These are phyloP conservation scores for Phytophthora sp. DNA, from an alignment of 352 stramenopile genomes.

Conservation along the genomic window DNA sequence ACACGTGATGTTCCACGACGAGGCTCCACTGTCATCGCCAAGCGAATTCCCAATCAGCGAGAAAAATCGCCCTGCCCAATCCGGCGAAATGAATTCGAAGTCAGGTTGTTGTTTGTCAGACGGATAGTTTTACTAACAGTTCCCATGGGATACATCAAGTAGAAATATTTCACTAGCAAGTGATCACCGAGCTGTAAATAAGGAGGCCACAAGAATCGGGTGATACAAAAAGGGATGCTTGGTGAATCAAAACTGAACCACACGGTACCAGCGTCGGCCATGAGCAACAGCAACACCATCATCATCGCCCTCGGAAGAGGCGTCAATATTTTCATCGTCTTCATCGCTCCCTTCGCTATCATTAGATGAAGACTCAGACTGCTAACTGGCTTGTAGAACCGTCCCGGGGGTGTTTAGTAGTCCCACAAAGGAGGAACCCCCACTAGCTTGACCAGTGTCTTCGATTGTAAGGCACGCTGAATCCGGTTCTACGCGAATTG, in stretches of 20 bases:
- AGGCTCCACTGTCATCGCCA: not conserved
- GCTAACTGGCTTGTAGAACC: not conserved
- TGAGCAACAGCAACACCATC: not conserved
- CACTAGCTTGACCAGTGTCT: not conserved
- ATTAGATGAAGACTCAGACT: not conserved
- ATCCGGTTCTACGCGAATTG: not conserved
- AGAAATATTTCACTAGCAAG: not conserved
- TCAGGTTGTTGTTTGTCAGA: not conserved
- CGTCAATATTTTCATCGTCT: not conserved
- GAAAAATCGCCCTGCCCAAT: not conserved
- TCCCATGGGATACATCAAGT: not conserved
- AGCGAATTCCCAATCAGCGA: not conserved
- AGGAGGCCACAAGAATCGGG: not conserved
- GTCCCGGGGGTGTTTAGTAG: not conserved
- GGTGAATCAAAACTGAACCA: not conserved
- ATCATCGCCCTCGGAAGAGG: not conserved
- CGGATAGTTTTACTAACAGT: not conserved
- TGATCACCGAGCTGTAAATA: not conserved
- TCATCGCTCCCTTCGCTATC: not conserved
- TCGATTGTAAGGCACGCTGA: not conserved
- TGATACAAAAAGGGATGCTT: not conserved
- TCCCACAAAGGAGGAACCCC: not conserved
- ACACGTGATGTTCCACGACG: too few relatives aligned
- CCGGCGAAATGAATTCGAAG: not conserved
- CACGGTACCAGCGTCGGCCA: not conserved